phyloP scores from a whole-genome alignment of 805 yeast genomes.

The Wickerhamiella sergipiensis region DNA sequence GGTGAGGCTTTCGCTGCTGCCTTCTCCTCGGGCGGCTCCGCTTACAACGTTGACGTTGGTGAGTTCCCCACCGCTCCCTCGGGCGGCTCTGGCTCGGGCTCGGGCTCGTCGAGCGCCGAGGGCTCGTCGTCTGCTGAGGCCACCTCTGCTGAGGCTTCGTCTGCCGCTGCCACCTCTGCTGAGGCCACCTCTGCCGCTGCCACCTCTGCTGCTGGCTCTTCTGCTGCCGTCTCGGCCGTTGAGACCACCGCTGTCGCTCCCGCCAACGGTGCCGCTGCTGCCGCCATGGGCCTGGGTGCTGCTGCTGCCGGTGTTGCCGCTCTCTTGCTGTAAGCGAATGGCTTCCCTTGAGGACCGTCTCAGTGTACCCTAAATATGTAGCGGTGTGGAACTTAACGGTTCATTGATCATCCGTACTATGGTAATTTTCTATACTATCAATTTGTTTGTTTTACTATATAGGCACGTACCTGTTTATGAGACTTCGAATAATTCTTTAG shows the following conservation, averaged over 20 bases:
- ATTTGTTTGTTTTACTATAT: background rate
- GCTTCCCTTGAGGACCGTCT: background rate
- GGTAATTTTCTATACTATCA: background rate
- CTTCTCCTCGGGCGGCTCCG: slow-evolving; percentile 8
- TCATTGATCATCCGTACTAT: background rate
- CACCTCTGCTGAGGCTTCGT: slow-evolving; percentile 9
- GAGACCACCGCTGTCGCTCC: slow-evolving; percentile 7
- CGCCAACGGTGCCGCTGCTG: slow-evolving; percentile 13
- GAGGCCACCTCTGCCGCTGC: slow-evolving; percentile 10
- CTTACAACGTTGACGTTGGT: background rate
- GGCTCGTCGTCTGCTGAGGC: slow-evolving; percentile 8
- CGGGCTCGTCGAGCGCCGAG: slow-evolving; percentile 7
- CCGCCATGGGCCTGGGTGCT: slow-evolving; percentile 15
- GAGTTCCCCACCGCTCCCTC: background rate
- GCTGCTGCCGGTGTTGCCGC: slow-evolving; percentile 17
- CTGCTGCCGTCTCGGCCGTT: slow-evolving; percentile 6
- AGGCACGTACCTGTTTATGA: background rate
- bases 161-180: slow-evolving; percentile 7
- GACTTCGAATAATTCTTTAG: background rate
- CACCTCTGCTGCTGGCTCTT: slow-evolving; percentile 4
- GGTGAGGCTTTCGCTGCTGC: slow-evolving; percentile 7
- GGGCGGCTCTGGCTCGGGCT: slow-evolving; percentile 4
- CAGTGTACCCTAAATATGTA: background rate
- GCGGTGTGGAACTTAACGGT: background rate
- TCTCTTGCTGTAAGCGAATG: slow-evolving; percentile 13